phyloP scores from a whole-genome alignment of 371 early-diverging fungal genomes.

The Phascolomyces articulosus region DNA sequence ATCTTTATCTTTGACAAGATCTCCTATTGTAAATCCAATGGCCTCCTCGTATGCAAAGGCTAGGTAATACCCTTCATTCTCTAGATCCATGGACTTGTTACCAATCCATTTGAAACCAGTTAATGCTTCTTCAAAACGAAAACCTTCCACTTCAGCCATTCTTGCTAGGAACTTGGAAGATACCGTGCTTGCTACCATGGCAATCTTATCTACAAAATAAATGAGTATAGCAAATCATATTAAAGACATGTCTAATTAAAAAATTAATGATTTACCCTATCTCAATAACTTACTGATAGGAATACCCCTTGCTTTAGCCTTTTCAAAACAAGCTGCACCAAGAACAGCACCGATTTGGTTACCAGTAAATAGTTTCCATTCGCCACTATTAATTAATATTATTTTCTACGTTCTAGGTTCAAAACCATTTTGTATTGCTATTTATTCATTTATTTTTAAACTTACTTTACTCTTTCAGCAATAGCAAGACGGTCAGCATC shows the following conservation, averaged over 20 bases:
- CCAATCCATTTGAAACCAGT: constrained; percentile 98
- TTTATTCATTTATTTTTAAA: too few relatives aligned
- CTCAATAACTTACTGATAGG: constrained; percentile 41
- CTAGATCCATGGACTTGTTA: constrained; percentile 75
- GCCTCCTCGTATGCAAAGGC: constrained; percentile 95
- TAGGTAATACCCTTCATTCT: constrained; percentile 61
- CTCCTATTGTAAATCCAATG: constrained; percentile 84
- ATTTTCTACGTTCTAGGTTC: too few relatives aligned
- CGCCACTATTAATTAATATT: constrained; percentile 38
- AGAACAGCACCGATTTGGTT: constrained; percentile 92
- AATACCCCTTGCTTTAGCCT: constrained; percentile 56
- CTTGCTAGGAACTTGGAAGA: constrained; percentile 84
- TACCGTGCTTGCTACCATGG: constrained; percentile 90
- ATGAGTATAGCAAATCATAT: neutral
- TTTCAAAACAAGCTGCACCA: constrained; percentile 74
- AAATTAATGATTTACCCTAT: too few relatives aligned
- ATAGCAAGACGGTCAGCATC: constrained; percentile 96
- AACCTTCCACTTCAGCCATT: constrained; percentile 79
- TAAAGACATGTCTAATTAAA: too few relatives aligned
- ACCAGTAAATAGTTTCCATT: constrained; percentile 88
- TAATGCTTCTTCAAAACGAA: constrained; percentile 86
- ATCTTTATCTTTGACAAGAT: constrained; percentile 84
- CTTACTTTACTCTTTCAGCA: constrained; percentile 75
- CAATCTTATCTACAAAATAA: constrained; percentile 51
- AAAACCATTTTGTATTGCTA: too few relatives aligned